These are phyloP conservation scores for Auricularia auricula-judae DNA, from an alignment of 768 basidiomycete species.

Conservation along the genomic window DNA sequence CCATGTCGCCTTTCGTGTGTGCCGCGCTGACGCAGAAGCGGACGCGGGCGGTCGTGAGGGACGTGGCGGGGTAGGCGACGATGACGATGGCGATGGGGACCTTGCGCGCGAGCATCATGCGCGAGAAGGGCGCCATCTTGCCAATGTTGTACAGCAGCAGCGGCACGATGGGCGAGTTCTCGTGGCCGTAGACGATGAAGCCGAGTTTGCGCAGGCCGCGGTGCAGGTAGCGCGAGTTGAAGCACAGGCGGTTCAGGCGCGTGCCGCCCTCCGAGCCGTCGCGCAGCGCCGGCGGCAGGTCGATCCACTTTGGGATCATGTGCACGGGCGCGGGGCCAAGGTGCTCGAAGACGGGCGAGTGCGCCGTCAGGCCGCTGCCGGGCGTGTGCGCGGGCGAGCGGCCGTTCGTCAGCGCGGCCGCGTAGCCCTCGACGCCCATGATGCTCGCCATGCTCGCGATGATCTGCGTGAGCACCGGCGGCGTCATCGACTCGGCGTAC, in stretches of 20 bases:
- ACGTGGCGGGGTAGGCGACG: conserved; percentile 84
- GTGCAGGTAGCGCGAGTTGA: conserved; percentile 90
- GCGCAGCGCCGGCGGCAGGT: conserved; percentile 56
- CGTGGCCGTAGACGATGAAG: conserved; percentile 92
- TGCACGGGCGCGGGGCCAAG: conserved; percentile 61
- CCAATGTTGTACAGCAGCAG: conserved; percentile 86
- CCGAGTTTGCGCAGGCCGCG: conserved; percentile 80
- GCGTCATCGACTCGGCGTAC: conserved; percentile 87
- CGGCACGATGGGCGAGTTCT: conserved; percentile 87
- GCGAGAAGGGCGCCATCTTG: conserved; percentile 86
- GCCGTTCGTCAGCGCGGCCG: conserved; percentile 20
- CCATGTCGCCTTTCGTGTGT: conserved; percentile 96
- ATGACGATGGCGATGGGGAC: conserved; percentile 84
- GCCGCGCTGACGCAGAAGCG: conserved; percentile 90
- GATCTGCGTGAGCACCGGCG: conserved; percentile 84
- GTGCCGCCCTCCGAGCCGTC: conserved; percentile 78
- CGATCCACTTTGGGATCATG: conserved; percentile 67
- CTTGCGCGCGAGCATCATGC: conserved; percentile 68
- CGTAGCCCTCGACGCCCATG: conserved; percentile 63
- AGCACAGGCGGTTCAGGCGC: conserved; percentile 80
- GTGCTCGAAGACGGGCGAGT: conserved; percentile 24
- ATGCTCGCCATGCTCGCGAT: conserved; percentile 91
- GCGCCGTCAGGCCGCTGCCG: conserved; percentile 18
- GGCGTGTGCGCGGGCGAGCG: conserved; percentile 19
- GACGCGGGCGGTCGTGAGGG: conserved; percentile 77